A percentile compares a stretch with the other conserved stretches of the same genome.
These are phyloP conservation scores for Albophoma yamanashiensis DNA, from an alignment of 2,329 filamentous ascomycete species.

Conservation along the genomic window DNA sequence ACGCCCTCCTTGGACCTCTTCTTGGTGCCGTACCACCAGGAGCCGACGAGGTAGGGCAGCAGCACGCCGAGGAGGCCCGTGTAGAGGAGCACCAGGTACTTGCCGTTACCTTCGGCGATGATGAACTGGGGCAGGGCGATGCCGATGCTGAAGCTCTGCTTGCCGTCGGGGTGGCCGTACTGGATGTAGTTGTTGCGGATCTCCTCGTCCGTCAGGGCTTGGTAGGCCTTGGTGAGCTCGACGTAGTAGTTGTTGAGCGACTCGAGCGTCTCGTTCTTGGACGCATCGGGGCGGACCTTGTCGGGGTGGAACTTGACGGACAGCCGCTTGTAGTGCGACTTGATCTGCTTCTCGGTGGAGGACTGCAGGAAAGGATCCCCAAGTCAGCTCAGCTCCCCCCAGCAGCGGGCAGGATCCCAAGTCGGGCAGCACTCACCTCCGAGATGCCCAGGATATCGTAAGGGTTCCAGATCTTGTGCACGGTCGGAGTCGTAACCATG, in stretches of 20 bases:
- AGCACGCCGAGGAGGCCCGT: slow-evolving; percentile 79
- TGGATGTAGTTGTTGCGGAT: slow-evolving; percentile 94
- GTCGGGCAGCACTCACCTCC: slow-evolving; percentile 43
- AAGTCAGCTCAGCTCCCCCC: not conserved
- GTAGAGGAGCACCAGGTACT: slow-evolving; percentile 88
- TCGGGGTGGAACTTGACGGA: slow-evolving; percentile 86
- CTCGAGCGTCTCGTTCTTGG: slow-evolving; percentile 84
- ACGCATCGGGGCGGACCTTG: slow-evolving; percentile 72
- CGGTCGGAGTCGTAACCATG: slow-evolving; percentile 58
- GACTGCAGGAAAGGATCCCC: slow-evolving; percentile 37
- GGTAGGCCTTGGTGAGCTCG: slow-evolving; percentile 95
- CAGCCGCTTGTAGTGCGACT: slow-evolving; percentile 78
- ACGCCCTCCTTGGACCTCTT: slow-evolving; percentile 88
- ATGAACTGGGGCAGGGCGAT: slow-evolving; percentile 93
- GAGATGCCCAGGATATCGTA: slow-evolving; percentile 88
- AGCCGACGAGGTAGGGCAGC: slow-evolving; percentile 85
- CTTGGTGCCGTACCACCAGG: slow-evolving; percentile 98
- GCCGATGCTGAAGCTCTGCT: slow-evolving; percentile 95
- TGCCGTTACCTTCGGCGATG: slow-evolving; percentile 85
- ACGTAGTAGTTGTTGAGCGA: slow-evolving; percentile 81
- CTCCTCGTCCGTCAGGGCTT: slow-evolving; percentile 94
- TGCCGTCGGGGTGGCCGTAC: slow-evolving; percentile 93
- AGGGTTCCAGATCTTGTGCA: slow-evolving; percentile 84
- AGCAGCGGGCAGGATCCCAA: not conserved
- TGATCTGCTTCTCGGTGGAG: slow-evolving; percentile 81